Evolutionary conservation across 2,329 filamentous ascomycete genomes (phyloP).

Genomic region (Fusarium sp.): DNA sequence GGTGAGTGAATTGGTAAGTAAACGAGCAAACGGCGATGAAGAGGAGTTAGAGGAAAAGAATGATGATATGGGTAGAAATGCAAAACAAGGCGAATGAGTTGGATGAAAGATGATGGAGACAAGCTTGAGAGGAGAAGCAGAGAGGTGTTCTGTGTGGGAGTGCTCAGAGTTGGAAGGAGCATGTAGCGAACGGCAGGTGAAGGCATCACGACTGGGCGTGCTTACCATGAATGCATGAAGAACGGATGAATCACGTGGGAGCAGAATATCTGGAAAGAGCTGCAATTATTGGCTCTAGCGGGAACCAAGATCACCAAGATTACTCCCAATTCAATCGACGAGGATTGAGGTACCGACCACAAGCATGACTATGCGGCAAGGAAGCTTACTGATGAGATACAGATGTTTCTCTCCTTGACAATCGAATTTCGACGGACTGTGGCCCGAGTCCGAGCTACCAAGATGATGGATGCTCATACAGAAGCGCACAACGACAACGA

Average conservation of each 20-base stretch:
- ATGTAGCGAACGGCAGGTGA: background rate
- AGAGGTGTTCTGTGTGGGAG: background rate
- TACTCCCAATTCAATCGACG: rapidly evolving
- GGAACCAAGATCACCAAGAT: background rate
- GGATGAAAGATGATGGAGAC: background rate
- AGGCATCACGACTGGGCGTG: background rate
- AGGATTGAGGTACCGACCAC: background rate
- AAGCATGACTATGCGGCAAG: background rate
- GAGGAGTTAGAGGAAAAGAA: background rate
- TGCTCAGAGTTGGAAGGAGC: background rate
- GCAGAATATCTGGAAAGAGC: background rate
- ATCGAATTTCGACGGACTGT: background rate
- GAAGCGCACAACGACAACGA: rapidly evolving
- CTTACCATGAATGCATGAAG: background rate
- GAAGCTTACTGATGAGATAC: background rate
- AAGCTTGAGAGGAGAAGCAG: background rate
- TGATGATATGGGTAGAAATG: background rate
- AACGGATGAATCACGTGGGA: background rate
- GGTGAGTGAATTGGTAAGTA: background rate
- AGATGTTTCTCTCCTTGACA: rapidly evolving
- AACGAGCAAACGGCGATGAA: background rate
- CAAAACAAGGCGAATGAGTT: background rate
- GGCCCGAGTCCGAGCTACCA: background rate
- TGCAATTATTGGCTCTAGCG: background rate
- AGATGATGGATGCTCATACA: background rate